Conservation (phyloP, 306 rosid species). For the Prunus mongolica region DNA sequence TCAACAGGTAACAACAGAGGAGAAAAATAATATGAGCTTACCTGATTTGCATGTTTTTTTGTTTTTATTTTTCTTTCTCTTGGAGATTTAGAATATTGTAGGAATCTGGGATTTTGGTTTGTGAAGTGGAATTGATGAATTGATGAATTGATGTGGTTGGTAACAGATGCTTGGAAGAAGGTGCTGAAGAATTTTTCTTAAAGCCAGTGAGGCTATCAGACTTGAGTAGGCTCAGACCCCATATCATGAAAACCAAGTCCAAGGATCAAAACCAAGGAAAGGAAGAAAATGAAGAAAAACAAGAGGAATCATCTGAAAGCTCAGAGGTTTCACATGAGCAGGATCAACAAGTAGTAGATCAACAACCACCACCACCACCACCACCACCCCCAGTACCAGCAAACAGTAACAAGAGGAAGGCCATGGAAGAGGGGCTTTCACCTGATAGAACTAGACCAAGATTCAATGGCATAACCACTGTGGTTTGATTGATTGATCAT, state of each 20-base stretch:
- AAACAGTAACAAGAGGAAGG: constrained; percentile 71
- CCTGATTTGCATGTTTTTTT: neutral
- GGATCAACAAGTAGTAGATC: constrained; percentile 12
- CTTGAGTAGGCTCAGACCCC: constrained; percentile 64
- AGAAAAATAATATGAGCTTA: neutral
- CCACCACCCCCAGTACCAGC: constrained; percentile 21
- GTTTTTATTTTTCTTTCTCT: neutral
- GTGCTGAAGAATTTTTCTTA: constrained; percentile 92
- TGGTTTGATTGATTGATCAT: constrained; percentile 47
- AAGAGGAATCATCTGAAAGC: constrained; percentile 24
- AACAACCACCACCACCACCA: neutral
- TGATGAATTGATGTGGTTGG: constrained; percentile 2
- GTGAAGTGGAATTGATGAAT: constrained; percentile 10
- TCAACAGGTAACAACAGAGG: constrained; percentile 52
- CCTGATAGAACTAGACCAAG: constrained; percentile 87
- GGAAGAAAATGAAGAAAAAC: constrained; percentile 26
- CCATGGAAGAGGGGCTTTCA: constrained; percentile 69
- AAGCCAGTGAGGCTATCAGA: constrained; percentile 84
- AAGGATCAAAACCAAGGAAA: constrained; percentile 40
- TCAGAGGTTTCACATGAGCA: constrained; percentile 9
- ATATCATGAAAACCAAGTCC: constrained; percentile 61
- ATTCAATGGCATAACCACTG: constrained; percentile 71
- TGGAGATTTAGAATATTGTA: neutral
- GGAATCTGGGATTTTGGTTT: constrained; percentile 1
- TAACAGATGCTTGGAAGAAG: constrained; percentile 87